Base-by-base conservation (phyloP, 225 moss, liverwort and hornwort species). In the Antitrichia curtipendula region DNA sequence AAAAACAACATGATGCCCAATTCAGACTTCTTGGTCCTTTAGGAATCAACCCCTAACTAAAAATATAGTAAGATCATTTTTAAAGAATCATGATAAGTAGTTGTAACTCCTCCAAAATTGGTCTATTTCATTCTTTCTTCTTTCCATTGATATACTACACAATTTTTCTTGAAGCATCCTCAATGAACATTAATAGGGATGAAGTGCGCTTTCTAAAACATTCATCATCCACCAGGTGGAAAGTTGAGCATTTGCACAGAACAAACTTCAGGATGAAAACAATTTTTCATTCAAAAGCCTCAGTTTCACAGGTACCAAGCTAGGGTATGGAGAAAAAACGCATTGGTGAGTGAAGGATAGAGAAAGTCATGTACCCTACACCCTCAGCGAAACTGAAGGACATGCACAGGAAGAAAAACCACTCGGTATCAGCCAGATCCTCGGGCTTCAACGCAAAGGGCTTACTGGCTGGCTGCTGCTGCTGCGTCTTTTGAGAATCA, bases 361-460 rank as follows among this genome's bases (percentile, higher is more conserved):
- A 81, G 77, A 81, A 59, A 84, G 86, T 34, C 54, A 88, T 84
- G 89, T 98, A 98, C 97, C 97, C 98, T 87, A 88, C 94, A 79
- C 95, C 96, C 83, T 94, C 79, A 76, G 93, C 66, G 89, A 98
- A 98, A 76, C 92, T 95, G 93, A 92, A 98, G 83, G 98, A 96
- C 96, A 98, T 98, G 92, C 96, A 98, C 29, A 98, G 88, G 78
- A 98, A 90, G 88, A 95, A 98, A 91, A 98, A 98, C 98, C 98
- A 98, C 92, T 98, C 98, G 85, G 96, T 97, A 88, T 96, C 98
- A 23, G 96, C 95, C 74, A 98, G 94, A 89, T 98, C 98, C 88
- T 98, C 98, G 59, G 98, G 98, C 84, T 96, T 96, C 91, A 98
- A 91, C 83, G 96, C 94, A 82, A 96, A 97, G 38, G 98, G 96